Conservation (phyloP, 2,329 filamentous ascomycete genomes). For the Talaromyces sp. region DNA sequence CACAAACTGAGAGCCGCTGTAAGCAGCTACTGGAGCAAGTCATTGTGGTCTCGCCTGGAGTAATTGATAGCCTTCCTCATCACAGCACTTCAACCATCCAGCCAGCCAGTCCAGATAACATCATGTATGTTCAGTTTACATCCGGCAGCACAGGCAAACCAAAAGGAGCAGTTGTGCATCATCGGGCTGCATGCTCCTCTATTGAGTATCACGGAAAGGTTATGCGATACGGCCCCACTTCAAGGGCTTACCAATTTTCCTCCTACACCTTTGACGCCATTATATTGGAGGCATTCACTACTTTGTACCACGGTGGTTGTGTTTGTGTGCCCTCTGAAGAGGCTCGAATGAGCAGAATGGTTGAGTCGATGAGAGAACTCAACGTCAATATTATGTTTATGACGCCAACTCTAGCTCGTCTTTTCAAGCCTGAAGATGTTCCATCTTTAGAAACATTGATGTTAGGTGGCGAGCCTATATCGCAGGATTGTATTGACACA, state of each 20-base stretch:
- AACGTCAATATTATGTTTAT: slow-evolving; percentile 51
- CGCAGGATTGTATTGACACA: slow-evolving; percentile 24
- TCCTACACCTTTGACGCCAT: slow-evolving; percentile 52
- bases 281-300: slow-evolving; percentile 49
- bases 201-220: background rate
- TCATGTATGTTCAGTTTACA: background rate
- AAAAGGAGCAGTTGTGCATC: background rate
- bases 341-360: slow-evolving; percentile 26
- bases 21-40: background rate
- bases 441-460: slow-evolving; percentile 34
- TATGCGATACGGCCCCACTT: slow-evolving; percentile 27
- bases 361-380: slow-evolving; percentile 42
- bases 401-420: slow-evolving; percentile 52
- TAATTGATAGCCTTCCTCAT: background rate
- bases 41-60: background rate
- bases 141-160: background rate
- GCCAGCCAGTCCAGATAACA: background rate
- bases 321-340: slow-evolving; percentile 52
- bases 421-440: slow-evolving; percentile 24
- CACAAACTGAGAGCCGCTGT: background rate
- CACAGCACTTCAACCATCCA: background rate
- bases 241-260: slow-evolving; percentile 55
- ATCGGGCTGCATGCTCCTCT: background rate
- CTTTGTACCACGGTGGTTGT: slow-evolving; percentile 51
- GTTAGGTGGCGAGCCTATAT: slow-evolving; percentile 38